Percentiles rank a stretch among this genome's conserved stretches.
Evolutionary conservation across 106 monocot species (phyloP).

Genomic region (Dioscorea dumetorum): DNA sequence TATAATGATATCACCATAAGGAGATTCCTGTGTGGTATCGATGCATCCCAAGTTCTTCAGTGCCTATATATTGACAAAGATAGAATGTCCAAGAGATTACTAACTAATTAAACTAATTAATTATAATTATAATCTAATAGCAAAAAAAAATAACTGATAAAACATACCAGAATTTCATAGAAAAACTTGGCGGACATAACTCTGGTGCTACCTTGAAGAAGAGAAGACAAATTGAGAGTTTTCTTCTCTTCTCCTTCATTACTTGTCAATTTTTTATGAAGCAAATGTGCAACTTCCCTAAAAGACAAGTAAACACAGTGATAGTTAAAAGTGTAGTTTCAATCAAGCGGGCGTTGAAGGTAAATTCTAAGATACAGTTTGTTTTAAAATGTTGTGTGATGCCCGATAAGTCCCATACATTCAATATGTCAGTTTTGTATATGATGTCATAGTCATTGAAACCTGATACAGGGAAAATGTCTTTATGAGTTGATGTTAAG

Average conservation of each 20-base stretch:
- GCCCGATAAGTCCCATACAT: neutral
- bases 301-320: neutral
- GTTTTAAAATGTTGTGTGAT: too few relatives aligned
- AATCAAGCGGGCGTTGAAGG: too few relatives aligned
- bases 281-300: constrained; percentile 52
- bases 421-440: neutral
- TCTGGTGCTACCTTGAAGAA: constrained; percentile 52
- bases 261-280: constrained; percentile 24
- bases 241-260: constrained; percentile 14
- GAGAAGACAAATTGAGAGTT: constrained; percentile 23
- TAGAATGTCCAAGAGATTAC: neutral
- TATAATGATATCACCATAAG: constrained; percentile 62
- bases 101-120: neutral
- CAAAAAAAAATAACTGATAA: neutral
- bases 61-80: constrained; percentile 25
- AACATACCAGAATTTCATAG: constrained; percentile 76
- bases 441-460: too few relatives aligned
- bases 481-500: too few relatives aligned
- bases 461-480: too few relatives aligned
- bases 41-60: constrained; percentile 45
- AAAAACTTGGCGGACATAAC: constrained; percentile 53
- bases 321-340: too few relatives aligned
- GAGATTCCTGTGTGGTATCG: constrained; percentile 59
- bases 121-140: neutral
- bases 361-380: too few relatives aligned